Evolutionary conservation across 2,329 filamentous ascomycete genomes (phyloP), one percentile per base, ranked within the genome.

Genomic region (Plenodomus tracheiphilus): DNA sequence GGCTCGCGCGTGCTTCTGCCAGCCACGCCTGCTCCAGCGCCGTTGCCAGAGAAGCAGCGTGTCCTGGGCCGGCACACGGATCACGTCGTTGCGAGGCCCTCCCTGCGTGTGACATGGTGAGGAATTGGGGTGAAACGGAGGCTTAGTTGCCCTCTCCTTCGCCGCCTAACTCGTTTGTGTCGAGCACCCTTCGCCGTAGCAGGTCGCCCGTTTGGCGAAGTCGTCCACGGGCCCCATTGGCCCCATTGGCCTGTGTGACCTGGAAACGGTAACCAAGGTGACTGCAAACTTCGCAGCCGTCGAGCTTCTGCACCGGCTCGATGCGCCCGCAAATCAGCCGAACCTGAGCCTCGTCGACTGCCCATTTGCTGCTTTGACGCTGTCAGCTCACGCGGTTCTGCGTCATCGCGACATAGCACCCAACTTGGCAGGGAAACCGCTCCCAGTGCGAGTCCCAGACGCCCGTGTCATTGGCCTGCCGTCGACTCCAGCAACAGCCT

Each of bases 351-450:
- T 45, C 42, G 32, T 43, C n/a, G 39, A 30, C 16, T 21, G 49
- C 49, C 53, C 58, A 54, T 55, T 56, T 61, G 53, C 54, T 53
- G 41, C 54, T 43, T 59, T 39, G 46, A 47, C 47, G 49, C 56
- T 18, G 35, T 43, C 45, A 43, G 20, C 45, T 20, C 39, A 16
- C 44, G 40, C 49, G 35, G 35, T 45, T 57, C 66, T 56, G 69
- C 66, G 66, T 70, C 67, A 71, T 69, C 43, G 45, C 41, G 46
- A 43, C 59, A 49, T 55, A 45, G 52, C 54, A 53, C 39, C 43
- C 55, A 48, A 51, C 62, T 63, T 66, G 56, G 56, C 67, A 68
- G 56, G 66, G 65, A 65, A 66, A 49, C 56, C 48, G 48, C 48
- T 52, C 61, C 56, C 48, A 59, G 48, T 51, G 51, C 55, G 43